Percentiles rank a stretch among this genome's conserved stretches.
Evolutionary conservation across 257 asterid species (phyloP).

Genomic region (Pogostemon cablin): DNA sequence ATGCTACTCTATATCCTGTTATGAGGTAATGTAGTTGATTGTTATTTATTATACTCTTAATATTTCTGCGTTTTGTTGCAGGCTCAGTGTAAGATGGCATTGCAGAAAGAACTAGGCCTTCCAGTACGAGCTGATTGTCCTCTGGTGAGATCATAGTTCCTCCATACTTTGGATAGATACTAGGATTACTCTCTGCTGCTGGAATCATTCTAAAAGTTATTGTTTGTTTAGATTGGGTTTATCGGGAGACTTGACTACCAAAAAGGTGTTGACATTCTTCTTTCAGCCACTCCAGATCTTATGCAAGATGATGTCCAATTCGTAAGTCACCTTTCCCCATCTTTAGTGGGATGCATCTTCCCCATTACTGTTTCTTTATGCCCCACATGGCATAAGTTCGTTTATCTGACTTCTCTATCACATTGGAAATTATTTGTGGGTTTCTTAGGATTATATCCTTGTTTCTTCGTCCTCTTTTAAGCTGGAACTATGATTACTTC

Average conservation of each 20-base stretch:
- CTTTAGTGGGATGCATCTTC: background rate
- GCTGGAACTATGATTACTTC: too few species aligned
- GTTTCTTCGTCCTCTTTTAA: too few species aligned
- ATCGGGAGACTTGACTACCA: constrained; percentile 95
- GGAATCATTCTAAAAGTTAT: constrained; percentile 22
- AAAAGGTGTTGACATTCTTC: constrained; percentile 93
- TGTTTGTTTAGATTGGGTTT: constrained; percentile 75
- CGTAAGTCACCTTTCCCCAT: constrained; percentile 45
- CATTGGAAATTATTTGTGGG: background rate
- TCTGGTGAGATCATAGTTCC: constrained; percentile 55
- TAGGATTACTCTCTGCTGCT: constrained; percentile 24
- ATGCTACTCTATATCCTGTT: too few species aligned
- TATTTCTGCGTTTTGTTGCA: constrained; percentile 36
- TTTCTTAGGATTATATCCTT: too few species aligned
- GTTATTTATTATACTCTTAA: constrained; percentile 1
- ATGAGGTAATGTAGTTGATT: too few species aligned
- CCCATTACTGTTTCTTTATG: background rate
- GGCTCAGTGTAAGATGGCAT: constrained; percentile 74
- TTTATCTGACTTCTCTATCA: background rate
- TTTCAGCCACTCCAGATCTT: constrained; percentile 82
- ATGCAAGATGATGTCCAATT: constrained; percentile 89
- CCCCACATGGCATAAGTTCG: background rate
- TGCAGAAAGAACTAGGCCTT: constrained; percentile 93
- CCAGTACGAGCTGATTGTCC: constrained; percentile 83
- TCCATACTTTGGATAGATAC: constrained; percentile 14